phyloP scores from a whole-genome alignment of 345 rosid genomes.

The Sisymbrium irio region DNA sequence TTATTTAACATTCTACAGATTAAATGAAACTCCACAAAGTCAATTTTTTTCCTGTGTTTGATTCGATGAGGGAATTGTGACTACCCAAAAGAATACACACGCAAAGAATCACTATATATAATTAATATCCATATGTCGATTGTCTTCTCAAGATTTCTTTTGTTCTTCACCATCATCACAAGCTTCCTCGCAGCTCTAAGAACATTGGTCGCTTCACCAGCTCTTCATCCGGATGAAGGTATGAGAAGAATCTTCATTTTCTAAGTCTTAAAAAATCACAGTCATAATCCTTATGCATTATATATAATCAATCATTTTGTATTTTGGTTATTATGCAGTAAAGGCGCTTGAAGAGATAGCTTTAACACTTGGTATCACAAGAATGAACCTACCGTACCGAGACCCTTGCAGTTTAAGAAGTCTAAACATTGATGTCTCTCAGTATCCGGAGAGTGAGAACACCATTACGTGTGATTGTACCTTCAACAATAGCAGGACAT shows the following conservation, averaged over 20 bases:
- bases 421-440: neutral
- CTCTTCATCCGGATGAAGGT: constrained; percentile 2
- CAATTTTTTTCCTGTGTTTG: no score
- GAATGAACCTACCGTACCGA: neutral
- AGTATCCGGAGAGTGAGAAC: neutral
- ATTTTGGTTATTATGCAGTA: neutral
- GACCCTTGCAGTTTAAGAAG: neutral
- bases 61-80: no score
- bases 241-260: neutral
- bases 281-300: neutral
- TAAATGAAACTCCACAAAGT: no score
- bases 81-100: no score
- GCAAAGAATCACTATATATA: no score
- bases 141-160: neutral
- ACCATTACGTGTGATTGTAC: neutral
- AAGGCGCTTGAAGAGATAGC: constrained; percentile 18
- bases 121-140: neutral
- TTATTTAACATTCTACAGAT: no score
- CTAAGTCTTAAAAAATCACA: neutral
- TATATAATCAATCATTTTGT: neutral
- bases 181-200: neutral
- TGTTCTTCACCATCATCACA: neutral
- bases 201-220: neutral
- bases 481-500: neutral
- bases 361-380: constrained; percentile 20